A percentile compares a stretch with the other conserved stretches of the same genome.
Conservation (phyloP, 306 rosid species). For the Bauhinia variegata region DNA sequence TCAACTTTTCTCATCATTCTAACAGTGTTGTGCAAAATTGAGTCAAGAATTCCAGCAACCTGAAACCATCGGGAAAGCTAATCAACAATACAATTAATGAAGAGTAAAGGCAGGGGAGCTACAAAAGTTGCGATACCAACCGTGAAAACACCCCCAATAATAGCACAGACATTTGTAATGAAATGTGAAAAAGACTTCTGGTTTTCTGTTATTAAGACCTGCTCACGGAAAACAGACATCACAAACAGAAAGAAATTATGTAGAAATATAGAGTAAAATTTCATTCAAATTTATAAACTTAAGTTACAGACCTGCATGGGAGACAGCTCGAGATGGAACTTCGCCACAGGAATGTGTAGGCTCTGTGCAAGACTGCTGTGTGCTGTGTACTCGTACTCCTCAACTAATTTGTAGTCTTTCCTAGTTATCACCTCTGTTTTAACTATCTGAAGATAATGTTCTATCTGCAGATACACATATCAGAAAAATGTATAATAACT, state of each 20-base stretch:
- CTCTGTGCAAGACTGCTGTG: slow-evolving; percentile 87
- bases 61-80: slow-evolving; percentile 49
- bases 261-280: slow-evolving; percentile 15
- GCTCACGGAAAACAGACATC: slow-evolving; percentile 34
- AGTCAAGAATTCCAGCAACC: slow-evolving; percentile 97
- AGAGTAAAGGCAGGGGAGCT: slow-evolving; percentile 22
- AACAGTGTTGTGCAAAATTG: slow-evolving; percentile 79
- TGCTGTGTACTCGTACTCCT: slow-evolving; percentile 96
- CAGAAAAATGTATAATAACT: slow-evolving; percentile 23
- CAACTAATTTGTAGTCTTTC: slow-evolving; percentile 59
- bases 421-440: slow-evolving; percentile 78
- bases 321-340: slow-evolving; percentile 92
- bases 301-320: slow-evolving; percentile 85
- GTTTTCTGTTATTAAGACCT: slow-evolving; percentile 85
- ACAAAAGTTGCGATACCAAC: slow-evolving; percentile 54
- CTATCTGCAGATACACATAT: slow-evolving; percentile 63
- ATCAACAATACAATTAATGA: slow-evolving; percentile 27
- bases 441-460: slow-evolving; percentile 94
- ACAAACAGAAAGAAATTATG: slow-evolving; percentile 3
- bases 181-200: slow-evolving; percentile 88
- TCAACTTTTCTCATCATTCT: slow-evolving; percentile 80
- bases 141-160: slow-evolving; percentile 98
- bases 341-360: slow-evolving; percentile 70
- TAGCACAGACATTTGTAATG: slow-evolving; percentile 89
- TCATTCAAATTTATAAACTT: slow-evolving; percentile 18